These are phyloP conservation scores for Cryptococcus jaspeensis DNA, from an alignment of 1,284 basidiomycete species.

Conservation along the genomic window DNA sequence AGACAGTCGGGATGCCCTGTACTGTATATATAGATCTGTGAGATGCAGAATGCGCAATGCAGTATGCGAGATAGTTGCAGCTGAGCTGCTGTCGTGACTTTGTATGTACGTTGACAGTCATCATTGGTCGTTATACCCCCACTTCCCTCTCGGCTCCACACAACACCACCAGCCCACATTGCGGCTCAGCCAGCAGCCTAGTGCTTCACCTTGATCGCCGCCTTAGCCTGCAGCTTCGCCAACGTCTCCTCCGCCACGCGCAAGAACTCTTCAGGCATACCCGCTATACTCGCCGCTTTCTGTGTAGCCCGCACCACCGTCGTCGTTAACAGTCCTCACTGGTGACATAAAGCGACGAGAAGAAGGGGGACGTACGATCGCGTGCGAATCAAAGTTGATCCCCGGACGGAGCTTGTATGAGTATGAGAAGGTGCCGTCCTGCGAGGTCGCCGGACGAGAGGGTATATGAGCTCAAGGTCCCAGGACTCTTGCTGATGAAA, in stretches of 20 bases:
- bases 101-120: too few relatives aligned
- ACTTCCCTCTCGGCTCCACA: too few relatives aligned
- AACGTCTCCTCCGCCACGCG: constrained; percentile 32
- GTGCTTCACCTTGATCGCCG: too few relatives aligned
- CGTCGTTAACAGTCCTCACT: not conserved
- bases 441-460: not conserved
- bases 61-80: too few relatives aligned
- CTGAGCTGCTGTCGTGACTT: too few relatives aligned
- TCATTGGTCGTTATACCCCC: too few relatives aligned
- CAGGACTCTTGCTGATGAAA: not conserved
- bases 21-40: too few relatives aligned
- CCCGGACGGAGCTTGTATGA: constrained; percentile 77
- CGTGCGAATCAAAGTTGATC: constrained; percentile 88
- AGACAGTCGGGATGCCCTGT: too few relatives aligned
- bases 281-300: constrained; percentile 77
- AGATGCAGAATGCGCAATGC: too few relatives aligned
- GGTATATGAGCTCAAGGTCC: constrained; percentile 29
- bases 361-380: constrained; percentile 58
- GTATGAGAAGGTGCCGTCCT: constrained; percentile 74
- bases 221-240: constrained; percentile 10
- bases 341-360: not conserved
- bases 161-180: too few relatives aligned
- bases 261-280: constrained; percentile 63
- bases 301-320: constrained; percentile 35
- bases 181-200: too few relatives aligned